Conservation (phyloP, 345 rosid genomes). For the Rhodamnia argentea region DNA sequence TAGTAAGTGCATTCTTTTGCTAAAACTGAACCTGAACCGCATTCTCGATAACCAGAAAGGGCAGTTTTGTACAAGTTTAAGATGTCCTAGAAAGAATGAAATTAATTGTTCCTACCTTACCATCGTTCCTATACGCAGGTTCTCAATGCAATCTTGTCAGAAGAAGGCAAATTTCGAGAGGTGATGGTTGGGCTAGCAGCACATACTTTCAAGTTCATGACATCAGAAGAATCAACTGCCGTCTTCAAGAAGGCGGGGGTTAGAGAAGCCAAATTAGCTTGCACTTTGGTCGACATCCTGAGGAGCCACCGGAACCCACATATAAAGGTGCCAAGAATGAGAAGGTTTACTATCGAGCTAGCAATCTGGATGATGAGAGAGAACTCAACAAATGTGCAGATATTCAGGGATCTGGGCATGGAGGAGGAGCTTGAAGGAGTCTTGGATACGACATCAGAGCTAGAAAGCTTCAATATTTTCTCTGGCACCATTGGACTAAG, state of each 20-base stretch:
- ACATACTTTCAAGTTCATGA: constrained; percentile 48
- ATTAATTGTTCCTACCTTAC: background rate
- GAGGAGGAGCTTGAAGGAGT: constrained; percentile 49
- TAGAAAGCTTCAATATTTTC: constrained; percentile 73
- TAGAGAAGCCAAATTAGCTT: constrained; percentile 28
- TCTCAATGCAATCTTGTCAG: constrained; percentile 45
- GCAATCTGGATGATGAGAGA: constrained; percentile 76
- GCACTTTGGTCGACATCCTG: constrained; percentile 33
- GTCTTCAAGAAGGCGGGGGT: constrained; percentile 32
- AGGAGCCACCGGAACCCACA: constrained; percentile 40
- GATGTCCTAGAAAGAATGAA: background rate
- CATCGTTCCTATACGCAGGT: constrained; percentile 29
- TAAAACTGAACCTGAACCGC: background rate
- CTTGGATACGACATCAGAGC: constrained; percentile 64
- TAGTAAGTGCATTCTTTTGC: constrained; percentile 24
- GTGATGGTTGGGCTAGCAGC: constrained; percentile 64
- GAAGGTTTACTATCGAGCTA: constrained; percentile 64
- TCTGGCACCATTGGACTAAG: constrained; percentile 66
- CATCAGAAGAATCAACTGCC: constrained; percentile 28
- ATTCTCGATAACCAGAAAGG: background rate
- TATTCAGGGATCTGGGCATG: constrained; percentile 36
- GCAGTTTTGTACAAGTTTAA: background rate
- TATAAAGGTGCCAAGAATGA: constrained; percentile 51
- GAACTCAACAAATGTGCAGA: constrained; percentile 13
- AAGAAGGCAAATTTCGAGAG: constrained; percentile 64